Evolutionary conservation across 192 early-diverging fungal genomes (phyloP).

Genomic region (Gamsiella multidivaricata): DNA sequence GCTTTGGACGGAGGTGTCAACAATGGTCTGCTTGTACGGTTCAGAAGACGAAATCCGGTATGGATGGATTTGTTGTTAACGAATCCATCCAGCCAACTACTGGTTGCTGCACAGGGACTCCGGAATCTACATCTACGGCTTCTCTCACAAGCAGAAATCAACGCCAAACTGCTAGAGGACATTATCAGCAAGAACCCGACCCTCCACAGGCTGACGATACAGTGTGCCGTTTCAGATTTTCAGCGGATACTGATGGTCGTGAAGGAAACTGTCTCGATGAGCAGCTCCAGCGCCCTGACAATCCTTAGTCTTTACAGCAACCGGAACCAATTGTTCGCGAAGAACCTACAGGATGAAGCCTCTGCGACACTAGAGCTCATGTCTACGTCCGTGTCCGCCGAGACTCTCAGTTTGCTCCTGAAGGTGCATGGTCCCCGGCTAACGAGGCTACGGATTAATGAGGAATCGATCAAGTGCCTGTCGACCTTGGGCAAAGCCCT

Average conservation of each 20-base stretch:
- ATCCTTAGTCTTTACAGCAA: neutral
- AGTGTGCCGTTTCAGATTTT: neutral
- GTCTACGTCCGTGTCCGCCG: neutral
- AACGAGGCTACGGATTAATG: constrained; percentile 3
- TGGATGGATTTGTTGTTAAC: constrained; percentile 5
- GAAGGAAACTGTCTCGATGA: constrained; percentile 4
- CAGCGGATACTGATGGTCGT: neutral
- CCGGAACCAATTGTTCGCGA: constrained; percentile 1
- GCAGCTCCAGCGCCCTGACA: neutral
- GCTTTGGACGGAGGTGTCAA: neutral
- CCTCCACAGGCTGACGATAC: neutral
- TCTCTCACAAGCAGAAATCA: neutral
- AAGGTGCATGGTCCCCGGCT: constrained; percentile 4
- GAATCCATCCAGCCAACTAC: neutral
- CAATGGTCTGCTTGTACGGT: neutral
- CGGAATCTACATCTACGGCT: neutral
- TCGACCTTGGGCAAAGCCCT: neutral
- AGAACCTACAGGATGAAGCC: neutral
- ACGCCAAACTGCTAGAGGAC: neutral
- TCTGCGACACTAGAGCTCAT: constrained; percentile 3
- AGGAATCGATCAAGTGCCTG: neutral
- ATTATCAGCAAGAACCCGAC: neutral
- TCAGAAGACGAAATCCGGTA: neutral
- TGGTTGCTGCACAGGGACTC: neutral
- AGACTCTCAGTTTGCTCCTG: constrained; percentile 2